phyloP scores from a whole-genome alignment of 2,329 filamentous ascomycete species.

The Venturiaceae sp. region DNA sequence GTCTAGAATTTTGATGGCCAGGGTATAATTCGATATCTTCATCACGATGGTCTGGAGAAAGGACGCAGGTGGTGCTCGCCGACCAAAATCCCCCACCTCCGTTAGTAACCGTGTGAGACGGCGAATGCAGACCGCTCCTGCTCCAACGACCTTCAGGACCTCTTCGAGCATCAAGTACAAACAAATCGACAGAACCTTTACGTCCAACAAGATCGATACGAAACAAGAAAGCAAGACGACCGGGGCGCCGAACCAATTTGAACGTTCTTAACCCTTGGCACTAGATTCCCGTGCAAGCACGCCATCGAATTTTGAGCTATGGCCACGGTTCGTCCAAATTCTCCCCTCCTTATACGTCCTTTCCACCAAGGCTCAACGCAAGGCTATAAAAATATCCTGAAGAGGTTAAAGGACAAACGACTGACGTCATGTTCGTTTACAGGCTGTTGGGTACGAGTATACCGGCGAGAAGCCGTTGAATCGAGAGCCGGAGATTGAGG shows the following conservation, averaged over 20 bases:
- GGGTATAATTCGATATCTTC: too few species aligned
- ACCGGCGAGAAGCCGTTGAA: slow-evolving; percentile 37
- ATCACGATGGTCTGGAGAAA: neutral
- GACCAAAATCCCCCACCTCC: slow-evolving; percentile 1
- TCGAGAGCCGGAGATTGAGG: slow-evolving; percentile 34
- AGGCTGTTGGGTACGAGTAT: slow-evolving; percentile 20
- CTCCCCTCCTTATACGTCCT: neutral
- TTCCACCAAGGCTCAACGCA: neutral
- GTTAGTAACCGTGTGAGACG: too few species aligned
- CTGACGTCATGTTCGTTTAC: neutral
- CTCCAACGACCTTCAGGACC: neutral
- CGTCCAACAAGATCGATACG: neutral
- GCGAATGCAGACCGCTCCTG: neutral
- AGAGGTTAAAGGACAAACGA: neutral
- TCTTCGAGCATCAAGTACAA: neutral
- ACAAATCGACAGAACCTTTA: neutral
- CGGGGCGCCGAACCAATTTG: neutral
- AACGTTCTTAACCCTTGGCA: neutral
- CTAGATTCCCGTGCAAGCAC: slow-evolving; percentile 2
- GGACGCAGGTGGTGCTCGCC: too few species aligned
- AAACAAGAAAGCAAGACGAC: neutral
- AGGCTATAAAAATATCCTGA: neutral
- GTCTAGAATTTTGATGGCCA: neutral
- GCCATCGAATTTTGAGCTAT: neutral
- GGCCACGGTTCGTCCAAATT: neutral